phyloP scores from a whole-genome alignment of 192 early-diverging fungal genomes.

The Coemansia sp. region DNA sequence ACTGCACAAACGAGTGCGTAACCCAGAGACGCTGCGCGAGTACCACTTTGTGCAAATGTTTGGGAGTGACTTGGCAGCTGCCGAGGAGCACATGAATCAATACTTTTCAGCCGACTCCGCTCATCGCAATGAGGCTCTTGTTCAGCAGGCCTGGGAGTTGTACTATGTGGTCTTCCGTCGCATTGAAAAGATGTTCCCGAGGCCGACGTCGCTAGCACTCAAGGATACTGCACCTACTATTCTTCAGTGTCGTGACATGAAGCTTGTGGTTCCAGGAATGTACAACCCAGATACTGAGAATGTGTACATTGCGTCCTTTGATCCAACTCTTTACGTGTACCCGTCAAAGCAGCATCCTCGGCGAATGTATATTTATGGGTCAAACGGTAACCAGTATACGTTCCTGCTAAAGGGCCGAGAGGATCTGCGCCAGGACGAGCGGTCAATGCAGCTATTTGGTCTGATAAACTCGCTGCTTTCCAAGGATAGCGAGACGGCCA shows the following conservation, averaged over 20 bases:
- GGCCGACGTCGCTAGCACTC: background rate
- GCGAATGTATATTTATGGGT: slow-evolving; percentile 77
- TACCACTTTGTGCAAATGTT: slow-evolving; percentile 8
- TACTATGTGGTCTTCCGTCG: no score
- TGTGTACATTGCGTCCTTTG: no score
- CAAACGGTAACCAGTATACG: slow-evolving; percentile 86
- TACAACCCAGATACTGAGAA: no score
- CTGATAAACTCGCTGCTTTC: slow-evolving; percentile 90
- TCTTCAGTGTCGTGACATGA: background rate
- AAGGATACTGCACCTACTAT: background rate
- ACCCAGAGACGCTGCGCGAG: slow-evolving; percentile 54
- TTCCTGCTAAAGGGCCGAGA: slow-evolving; percentile 96
- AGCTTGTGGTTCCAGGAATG: background rate
- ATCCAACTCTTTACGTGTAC: no score
- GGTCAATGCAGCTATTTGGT: slow-evolving; percentile 98
- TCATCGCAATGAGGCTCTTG: background rate
- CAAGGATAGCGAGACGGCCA: slow-evolving; percentile 86
- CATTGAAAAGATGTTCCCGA: background rate
- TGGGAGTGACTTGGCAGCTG: slow-evolving; percentile 61
- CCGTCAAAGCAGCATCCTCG: slow-evolving; percentile 57
- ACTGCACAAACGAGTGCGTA: slow-evolving; percentile 69
- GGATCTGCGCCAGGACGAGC: slow-evolving; percentile 97
- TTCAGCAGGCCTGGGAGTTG: no score
- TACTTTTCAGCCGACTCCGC: background rate
- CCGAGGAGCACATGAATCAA: background rate